These are phyloP conservation scores for Trametes cinnabarina DNA, from an alignment of 768 basidiomycete genomes.

Conservation along the genomic window DNA sequence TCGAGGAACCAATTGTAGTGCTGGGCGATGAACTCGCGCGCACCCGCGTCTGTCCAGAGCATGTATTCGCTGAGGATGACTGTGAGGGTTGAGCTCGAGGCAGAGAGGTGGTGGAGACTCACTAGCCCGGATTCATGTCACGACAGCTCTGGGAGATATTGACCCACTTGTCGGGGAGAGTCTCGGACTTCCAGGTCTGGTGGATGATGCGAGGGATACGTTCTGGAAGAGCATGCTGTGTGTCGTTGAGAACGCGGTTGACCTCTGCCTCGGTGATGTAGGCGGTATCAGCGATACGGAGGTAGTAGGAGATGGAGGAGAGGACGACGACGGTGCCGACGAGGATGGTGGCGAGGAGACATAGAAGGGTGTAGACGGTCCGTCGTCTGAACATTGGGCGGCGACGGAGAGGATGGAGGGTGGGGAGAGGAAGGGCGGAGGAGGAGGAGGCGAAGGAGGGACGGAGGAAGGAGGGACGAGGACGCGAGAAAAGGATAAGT, in stretches of 20 bases:
- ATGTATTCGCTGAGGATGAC: conserved; percentile 75
- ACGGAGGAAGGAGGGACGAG: background rate
- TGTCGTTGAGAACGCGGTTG: conserved; percentile 48
- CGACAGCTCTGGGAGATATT: conserved; percentile 79
- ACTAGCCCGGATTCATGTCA: conserved; percentile 96
- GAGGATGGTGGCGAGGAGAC: conserved; percentile 72
- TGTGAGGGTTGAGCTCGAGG: conserved; percentile 12
- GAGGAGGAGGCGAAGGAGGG: conserved; percentile 13
- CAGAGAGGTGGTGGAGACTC: conserved; percentile 35
- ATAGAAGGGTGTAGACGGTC: conserved; percentile 45
- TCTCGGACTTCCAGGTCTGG: conserved; percentile 97
- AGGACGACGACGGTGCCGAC: conserved; percentile 88
- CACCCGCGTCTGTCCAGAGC: conserved; percentile 93
- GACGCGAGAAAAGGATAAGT: conserved; percentile 2
- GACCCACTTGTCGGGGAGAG: conserved; percentile 79
- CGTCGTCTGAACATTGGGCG: conserved; percentile 44
- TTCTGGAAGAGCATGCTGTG: conserved; percentile 47
- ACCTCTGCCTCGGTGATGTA: conserved; percentile 82
- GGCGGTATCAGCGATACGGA: conserved; percentile 73
- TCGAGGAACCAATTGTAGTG: conserved; percentile 92
- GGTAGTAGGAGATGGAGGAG: conserved; percentile 87
- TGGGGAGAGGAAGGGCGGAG: conserved; percentile 20
- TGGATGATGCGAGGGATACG: conserved; percentile 91
- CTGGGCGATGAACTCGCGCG: conserved; percentile 85
- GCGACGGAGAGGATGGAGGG: conserved; percentile 19